phyloP scores from a whole-genome alignment of 345 rosid species.

The Euclidium syriacum region DNA sequence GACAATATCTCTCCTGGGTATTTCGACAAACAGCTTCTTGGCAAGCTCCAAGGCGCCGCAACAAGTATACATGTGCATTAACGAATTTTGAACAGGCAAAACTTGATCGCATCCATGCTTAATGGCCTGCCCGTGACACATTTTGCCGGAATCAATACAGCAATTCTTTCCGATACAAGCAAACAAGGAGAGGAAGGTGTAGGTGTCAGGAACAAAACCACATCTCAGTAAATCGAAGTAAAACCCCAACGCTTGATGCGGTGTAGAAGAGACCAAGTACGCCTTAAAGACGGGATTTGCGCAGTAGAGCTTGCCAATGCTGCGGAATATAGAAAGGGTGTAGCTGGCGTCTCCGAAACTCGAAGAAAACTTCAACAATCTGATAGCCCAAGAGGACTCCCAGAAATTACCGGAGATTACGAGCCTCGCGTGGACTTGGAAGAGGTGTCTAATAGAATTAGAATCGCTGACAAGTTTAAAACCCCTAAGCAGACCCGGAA shows the following conservation, averaged over 20 bases:
- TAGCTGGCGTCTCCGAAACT: constrained; percentile 40
- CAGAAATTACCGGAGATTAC: constrained; percentile 47
- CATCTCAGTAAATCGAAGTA: constrained; percentile 40
- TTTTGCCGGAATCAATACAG: constrained; percentile 39
- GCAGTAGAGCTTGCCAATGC: constrained; percentile 39
- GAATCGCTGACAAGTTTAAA: constrained; percentile 37
- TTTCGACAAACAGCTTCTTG: constrained; percentile 46
- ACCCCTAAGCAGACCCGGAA: constrained; percentile 16
- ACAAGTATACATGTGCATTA: constrained; percentile 44
- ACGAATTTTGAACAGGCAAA: constrained; percentile 52
- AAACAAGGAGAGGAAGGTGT: constrained; percentile 51
- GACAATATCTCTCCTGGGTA: constrained; percentile 42
- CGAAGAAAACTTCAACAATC: constrained; percentile 41
- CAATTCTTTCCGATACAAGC: constrained; percentile 38
- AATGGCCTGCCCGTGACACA: constrained; percentile 55
- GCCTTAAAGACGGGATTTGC: constrained; percentile 46
- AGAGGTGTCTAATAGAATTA: constrained; percentile 28
- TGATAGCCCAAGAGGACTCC: constrained; percentile 41
- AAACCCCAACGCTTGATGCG: constrained; percentile 36
- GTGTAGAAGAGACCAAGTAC: constrained; percentile 39
- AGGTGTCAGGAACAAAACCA: constrained; percentile 58
- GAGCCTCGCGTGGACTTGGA: constrained; percentile 56
- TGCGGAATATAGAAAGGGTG: constrained; percentile 38
- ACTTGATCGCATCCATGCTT: constrained; percentile 44
- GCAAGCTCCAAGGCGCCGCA: constrained; percentile 38